Base-by-base conservation (phyloP, 306 rosid genomes). In the Luffa acutangula region DNA sequence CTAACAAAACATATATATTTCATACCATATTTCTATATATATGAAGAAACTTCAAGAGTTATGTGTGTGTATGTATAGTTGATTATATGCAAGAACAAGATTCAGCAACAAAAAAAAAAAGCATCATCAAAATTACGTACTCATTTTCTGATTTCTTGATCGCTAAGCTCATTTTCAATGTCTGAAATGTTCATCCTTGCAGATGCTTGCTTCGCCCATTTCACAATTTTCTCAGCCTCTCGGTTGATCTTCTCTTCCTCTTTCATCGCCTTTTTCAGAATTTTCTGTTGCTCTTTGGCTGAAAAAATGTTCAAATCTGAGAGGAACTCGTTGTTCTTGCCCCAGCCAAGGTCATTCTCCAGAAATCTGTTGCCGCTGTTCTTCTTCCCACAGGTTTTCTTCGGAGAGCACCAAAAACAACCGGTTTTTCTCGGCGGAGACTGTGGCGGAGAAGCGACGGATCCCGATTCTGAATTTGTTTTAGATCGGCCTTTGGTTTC, bases 321-420 rank as follows among this genome's bases (percentile, higher is more conserved):
- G 31, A 89, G 82, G 4, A 88, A 66, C 25, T 89, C 95, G 21
- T 89, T 88, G 81, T 67, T 59, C 39, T 76, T 71, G 77, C 84
- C 88, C 90, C 86, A 86, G 15, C 86, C 83, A 13, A 82, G 37
- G 72, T 74, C 80, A 33, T 34, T 36, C 5, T 12, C 75, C 2
- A 33, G 41, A 7, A 7, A 65, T 79, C 70, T 65, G 77, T 86
- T 85, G 77, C 88, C 91, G 70, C 83, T 92, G 6, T 83, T 86
- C 79, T 82, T 88, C 82, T 79, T 89, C 57, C 77, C 56, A n/a
- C 87, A 76, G 18, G 66, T 82, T 88, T 91, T 94, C 86, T 91
- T 92, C 11, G 96, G 93, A 33, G 95, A 89, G 58, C 93, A 90
- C 93, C 97, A 94, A 80, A 91, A 89, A 80, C 94, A 89, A 20